These are phyloP conservation scores for Vigna hirtella DNA, from an alignment of 306 rosid genomes.

Conservation along the genomic window DNA sequence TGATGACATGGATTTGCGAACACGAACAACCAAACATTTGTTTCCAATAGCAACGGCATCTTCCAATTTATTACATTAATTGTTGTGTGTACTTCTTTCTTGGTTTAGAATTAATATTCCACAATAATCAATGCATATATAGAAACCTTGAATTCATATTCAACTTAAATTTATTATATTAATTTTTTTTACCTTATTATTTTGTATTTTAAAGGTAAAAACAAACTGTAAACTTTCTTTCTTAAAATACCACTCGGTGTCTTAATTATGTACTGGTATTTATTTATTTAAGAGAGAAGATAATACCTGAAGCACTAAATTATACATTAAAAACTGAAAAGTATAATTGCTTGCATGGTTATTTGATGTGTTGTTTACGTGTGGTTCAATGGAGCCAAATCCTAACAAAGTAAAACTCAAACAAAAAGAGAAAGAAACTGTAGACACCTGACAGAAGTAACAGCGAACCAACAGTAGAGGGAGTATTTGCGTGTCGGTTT, in stretches of 20 bases:
- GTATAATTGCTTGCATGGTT: neutral
- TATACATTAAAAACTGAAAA: neutral
- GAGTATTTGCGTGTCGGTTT: conserved; percentile 35
- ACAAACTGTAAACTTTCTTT: no score
- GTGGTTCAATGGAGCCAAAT: conserved; percentile 3
- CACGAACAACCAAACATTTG: neutral
- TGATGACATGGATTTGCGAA: neutral
- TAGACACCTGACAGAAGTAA: conserved; percentile 6
- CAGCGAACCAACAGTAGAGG: neutral
- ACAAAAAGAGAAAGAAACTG: conserved; percentile 11
- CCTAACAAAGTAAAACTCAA: neutral
- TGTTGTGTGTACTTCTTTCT: neutral
- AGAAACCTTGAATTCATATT: neutral
- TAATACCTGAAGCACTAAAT: no score
- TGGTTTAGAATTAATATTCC: neutral
- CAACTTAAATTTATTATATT: no score
- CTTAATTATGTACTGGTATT: no score
- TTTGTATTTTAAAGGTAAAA: no score
- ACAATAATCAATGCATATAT: neutral
- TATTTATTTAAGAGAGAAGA: no score
- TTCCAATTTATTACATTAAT: neutral
- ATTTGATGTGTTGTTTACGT: neutral
- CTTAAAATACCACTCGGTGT: no score
- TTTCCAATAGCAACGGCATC: neutral
- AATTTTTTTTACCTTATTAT: no score